phyloP scores from a whole-genome alignment of 257 asterid species.

The Perilla frutescens region DNA sequence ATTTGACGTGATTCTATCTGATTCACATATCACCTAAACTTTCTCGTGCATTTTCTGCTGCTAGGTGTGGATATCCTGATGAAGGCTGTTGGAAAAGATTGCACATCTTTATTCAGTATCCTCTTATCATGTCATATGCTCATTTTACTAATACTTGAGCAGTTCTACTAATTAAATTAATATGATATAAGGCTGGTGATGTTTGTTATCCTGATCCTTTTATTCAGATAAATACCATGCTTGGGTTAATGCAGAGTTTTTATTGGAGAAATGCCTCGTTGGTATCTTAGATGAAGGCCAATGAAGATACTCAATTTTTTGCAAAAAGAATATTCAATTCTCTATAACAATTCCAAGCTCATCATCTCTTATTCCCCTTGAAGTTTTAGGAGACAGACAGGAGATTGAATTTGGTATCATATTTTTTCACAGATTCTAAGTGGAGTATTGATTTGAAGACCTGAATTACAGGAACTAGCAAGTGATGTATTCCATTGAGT shows the following conservation, averaged over 20 bases:
- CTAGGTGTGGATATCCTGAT: constrained; percentile 83
- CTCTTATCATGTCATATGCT: constrained; percentile 40
- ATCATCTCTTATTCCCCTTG: background rate
- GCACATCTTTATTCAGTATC: constrained; percentile 97
- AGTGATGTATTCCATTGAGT: background rate
- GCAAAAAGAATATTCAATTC: constrained; percentile 9
- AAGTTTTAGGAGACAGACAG: background rate
- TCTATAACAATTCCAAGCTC: background rate
- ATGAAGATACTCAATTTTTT: constrained; percentile 33
- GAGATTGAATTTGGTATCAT: background rate
- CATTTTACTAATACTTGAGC: background rate
- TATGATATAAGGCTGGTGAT: constrained; percentile 1
- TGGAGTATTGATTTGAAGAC: background rate
- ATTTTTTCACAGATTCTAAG: background rate
- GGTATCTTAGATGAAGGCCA: constrained; percentile 68
- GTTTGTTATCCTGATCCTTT: constrained; percentile 54
- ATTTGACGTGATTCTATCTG: background rate
- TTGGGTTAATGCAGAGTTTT: constrained; percentile 89
- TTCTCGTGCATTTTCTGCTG: constrained; percentile 26
- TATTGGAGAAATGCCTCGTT: constrained; percentile 89
- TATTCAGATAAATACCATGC: constrained; percentile 88
- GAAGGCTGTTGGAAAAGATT: constrained; percentile 98
- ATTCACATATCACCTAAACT: background rate
- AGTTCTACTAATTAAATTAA: constrained; percentile 6
- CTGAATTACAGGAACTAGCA: background rate